These are phyloP conservation scores for Magnusiomyces paraingens DNA, from an alignment of 1,139 yeast species.

Conservation along the genomic window DNA sequence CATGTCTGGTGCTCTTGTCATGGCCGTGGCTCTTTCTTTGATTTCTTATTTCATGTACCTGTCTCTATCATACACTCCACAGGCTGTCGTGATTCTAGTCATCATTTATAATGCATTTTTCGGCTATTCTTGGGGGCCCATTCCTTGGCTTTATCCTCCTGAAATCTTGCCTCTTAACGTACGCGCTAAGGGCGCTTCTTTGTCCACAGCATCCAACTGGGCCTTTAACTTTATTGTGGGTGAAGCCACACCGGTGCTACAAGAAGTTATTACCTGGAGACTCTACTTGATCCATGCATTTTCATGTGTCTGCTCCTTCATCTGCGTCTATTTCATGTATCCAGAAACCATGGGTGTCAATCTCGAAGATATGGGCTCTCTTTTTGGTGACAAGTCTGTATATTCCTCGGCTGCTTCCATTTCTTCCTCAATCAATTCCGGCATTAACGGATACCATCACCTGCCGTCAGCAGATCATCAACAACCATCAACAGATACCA, in stretches of 20 bases:
- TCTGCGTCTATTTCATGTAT: slow-evolving; percentile 60
- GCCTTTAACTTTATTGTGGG: slow-evolving; percentile 90
- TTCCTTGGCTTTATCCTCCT: slow-evolving; percentile 87
- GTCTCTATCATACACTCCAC: slow-evolving; percentile 57
- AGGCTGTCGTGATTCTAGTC: slow-evolving; percentile 66
- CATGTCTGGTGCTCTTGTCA: slow-evolving; percentile 66
- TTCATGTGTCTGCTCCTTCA: slow-evolving; percentile 65
- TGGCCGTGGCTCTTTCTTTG: slow-evolving; percentile 63
- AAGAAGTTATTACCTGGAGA: slow-evolving; percentile 71
- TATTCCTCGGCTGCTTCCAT: slow-evolving; percentile 24
- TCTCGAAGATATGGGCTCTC: slow-evolving; percentile 79
- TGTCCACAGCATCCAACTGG: slow-evolving; percentile 93
- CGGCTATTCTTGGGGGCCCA: slow-evolving; percentile 88
- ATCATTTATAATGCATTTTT: slow-evolving; percentile 77
- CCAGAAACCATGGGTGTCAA: slow-evolving; percentile 91
- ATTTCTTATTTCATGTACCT: slow-evolving; percentile 64
- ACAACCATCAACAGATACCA: slow-evolving; percentile 16
- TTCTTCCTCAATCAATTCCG: slow-evolving; percentile 8
- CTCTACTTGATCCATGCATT: slow-evolving; percentile 75
- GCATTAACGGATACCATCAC: slow-evolving; percentile 2
- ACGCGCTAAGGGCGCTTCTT: slow-evolving; percentile 88
- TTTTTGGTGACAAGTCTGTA: slow-evolving; percentile 60
- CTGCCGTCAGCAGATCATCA: slow-evolving; percentile 6
- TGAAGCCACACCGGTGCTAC: slow-evolving; percentile 79
- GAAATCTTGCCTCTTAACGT: slow-evolving; percentile 83